Percentiles rank a stretch among this genome's conserved stretches.
phyloP scores from a whole-genome alignment of 192 early-diverging fungal species.

The Entomortierella parvispora region DNA sequence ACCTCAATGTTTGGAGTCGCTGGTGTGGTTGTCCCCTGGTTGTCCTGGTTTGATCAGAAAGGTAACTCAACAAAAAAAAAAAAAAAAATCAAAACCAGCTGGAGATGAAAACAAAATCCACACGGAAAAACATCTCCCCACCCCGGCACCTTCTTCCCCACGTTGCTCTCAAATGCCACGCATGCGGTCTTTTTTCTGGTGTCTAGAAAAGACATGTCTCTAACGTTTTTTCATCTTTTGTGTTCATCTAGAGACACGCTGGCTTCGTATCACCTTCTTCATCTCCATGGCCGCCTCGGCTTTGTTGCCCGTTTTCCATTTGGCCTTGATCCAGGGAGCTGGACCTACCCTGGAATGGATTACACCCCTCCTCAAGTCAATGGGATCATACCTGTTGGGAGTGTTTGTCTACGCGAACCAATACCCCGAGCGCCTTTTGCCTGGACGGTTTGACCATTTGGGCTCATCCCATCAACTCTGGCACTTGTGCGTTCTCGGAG shows the following conservation, averaged over 20 bases:
- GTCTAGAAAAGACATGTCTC: background rate
- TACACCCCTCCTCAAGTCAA: slow-evolving; percentile 55
- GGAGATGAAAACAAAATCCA: no score
- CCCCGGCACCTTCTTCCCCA: background rate
- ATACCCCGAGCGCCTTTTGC: slow-evolving; percentile 66
- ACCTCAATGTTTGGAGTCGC: slow-evolving; percentile 59
- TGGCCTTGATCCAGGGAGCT: slow-evolving; percentile 54
- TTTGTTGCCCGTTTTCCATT: slow-evolving; percentile 60
- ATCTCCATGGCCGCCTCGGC: slow-evolving; percentile 59
- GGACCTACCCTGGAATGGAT: slow-evolving; percentile 54
- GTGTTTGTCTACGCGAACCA: slow-evolving; percentile 68
- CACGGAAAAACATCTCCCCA: background rate
- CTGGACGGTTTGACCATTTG: slow-evolving; percentile 64
- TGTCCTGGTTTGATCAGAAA: slow-evolving; percentile 63
- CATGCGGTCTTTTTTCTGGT: background rate
- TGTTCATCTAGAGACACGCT: slow-evolving; percentile 32
- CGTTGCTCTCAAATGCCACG: background rate
- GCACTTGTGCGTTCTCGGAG: slow-evolving; percentile 67
- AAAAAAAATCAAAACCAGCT: no score
- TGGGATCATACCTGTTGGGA: slow-evolving; percentile 59
- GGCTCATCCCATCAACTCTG: slow-evolving; percentile 68
- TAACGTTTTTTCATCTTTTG: background rate
- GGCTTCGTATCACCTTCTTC: slow-evolving; percentile 66
- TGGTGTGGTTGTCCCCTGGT: slow-evolving; percentile 60
- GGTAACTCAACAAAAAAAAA: slow-evolving; percentile 12